Base-by-base conservation (phyloP, 176 grass and related monocot genomes). In the Ensete glaucum region DNA sequence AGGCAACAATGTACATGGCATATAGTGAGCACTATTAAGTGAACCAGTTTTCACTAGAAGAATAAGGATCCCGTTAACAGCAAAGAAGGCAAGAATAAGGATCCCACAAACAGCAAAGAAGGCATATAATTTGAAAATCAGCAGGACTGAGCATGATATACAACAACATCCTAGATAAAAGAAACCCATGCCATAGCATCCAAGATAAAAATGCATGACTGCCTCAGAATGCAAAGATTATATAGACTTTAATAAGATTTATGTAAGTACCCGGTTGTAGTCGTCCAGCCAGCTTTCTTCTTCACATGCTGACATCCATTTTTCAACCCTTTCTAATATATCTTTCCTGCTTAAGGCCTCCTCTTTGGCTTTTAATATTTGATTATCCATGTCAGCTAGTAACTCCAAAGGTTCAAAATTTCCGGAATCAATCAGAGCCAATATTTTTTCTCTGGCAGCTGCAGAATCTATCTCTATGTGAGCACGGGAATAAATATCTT, bases 221-320 rank as follows among this genome's bases (percentile, higher is more conserved):
- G 65, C 65, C 24, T 34, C 13, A 34, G 11, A 26, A 68, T 0
- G 34, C 27, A 4, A 12, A 48, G 9, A 68, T 34, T 26, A 17
- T 11, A 11, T 16, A 34, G 9, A 34, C 10, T 34, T 34, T 9
- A 53, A 17, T 55, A 66, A 19, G 27, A 59, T 24, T 52, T 14
- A 74, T 53, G 62, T 78, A 54, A 53, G 62, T 84, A 95, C 96
- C 88, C 91, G 43, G 67, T 91, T 99, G 76, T 99, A 99, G 86
- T 99, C 96, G 81, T 99, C 96, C 77, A 99, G 96, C 96, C 96
- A 95, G 74, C 91, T 99, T 76, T 99, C 96, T 83, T 99, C 96
- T 81, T 99, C 91, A 75, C 96, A 99, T 0, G 96, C 78, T 23
- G 96, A 99, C 96, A 95, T 95, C 96, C 96, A 99, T 84, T 81